phyloP scores from a whole-genome alignment of 768 basidiomycete species.

The Trametes punicea region DNA sequence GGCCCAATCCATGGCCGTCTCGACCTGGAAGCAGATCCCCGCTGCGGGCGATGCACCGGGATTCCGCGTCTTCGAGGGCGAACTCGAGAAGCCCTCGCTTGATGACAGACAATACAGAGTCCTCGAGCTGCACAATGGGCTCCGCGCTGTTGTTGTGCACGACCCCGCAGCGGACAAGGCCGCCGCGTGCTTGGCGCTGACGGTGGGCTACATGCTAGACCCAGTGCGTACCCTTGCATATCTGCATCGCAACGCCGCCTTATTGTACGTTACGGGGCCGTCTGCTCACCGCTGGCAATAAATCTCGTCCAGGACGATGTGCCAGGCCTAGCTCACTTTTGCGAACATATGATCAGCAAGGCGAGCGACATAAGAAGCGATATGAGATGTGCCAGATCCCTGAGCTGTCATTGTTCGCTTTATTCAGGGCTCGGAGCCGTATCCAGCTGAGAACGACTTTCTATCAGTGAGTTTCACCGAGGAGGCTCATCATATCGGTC shows the following conservation, averaged over 20 bases:
- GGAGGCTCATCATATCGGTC: neutral
- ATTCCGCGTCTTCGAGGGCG: conserved; percentile 27
- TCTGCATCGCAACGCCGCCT: no score
- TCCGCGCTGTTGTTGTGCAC: conserved; percentile 47
- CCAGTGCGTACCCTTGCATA: conserved; percentile 31
- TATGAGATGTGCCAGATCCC: neutral
- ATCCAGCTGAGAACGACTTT: conserved; percentile 49
- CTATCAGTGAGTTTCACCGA: conserved; percentile 23
- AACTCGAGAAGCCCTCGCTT: conserved; percentile 33
- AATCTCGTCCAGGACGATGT: conserved; percentile 31
- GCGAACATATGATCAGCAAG: conserved; percentile 51
- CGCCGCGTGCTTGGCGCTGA: conserved; percentile 47
- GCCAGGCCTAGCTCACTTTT: conserved; percentile 43
- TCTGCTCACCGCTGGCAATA: neutral
- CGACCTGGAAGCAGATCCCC: conserved; percentile 10
- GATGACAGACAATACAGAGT: conserved; percentile 41
- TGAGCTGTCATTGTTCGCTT: neutral
- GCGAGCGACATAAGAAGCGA: conserved; percentile 20
- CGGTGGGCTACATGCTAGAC: conserved; percentile 49
- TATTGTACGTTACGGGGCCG: no score
- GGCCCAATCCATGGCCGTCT: conserved; percentile 3
- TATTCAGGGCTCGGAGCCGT: conserved; percentile 31
- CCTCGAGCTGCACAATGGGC: conserved; percentile 45
- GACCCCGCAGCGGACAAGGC: conserved; percentile 50
- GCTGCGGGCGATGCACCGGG: conserved; percentile 10